Evolutionary conservation across 192 early-diverging fungal genomes (phyloP).

Genomic region (Coemansia sp.): DNA sequence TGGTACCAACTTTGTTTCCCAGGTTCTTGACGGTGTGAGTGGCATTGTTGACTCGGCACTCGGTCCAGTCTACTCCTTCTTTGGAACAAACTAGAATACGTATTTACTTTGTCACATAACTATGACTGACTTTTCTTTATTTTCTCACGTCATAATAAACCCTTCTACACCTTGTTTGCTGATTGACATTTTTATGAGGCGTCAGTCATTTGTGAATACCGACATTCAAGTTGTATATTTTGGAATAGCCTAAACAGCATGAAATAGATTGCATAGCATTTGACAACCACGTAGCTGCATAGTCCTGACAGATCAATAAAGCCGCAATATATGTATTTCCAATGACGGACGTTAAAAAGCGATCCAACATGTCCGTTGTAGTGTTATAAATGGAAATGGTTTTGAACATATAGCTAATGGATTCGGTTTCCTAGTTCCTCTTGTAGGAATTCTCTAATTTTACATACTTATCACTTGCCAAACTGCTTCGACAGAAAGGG

Average conservation of each 20-base stretch:
- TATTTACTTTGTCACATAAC: not conserved
- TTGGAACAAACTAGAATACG: slow-evolving; percentile 14
- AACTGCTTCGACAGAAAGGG: not conserved
- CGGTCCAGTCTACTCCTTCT: slow-evolving; percentile 46
- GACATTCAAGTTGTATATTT: not conserved
- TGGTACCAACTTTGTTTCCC: slow-evolving; percentile 43
- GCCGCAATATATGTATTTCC: not conserved
- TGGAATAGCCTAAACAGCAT: too few species aligned
- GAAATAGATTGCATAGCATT: not conserved
- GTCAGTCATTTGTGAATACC: not conserved
- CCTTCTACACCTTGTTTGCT: not conserved
- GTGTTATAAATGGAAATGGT: not conserved
- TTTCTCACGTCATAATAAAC: not conserved
- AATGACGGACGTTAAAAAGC: not conserved
- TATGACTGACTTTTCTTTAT: not conserved
- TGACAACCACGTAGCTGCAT: too few species aligned
- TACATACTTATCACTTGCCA: not conserved
- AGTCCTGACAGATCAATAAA: not conserved
- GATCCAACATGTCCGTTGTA: not conserved
- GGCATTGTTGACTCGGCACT: slow-evolving; percentile 53
- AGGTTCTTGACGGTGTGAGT: slow-evolving; percentile 47
- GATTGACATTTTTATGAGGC: not conserved
- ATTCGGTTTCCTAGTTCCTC: not conserved
- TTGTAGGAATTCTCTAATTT: not conserved
- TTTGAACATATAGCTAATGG: not conserved